Base-by-base conservation (phyloP, 164 flowering plant species). In the Akebia trifoliata region DNA sequence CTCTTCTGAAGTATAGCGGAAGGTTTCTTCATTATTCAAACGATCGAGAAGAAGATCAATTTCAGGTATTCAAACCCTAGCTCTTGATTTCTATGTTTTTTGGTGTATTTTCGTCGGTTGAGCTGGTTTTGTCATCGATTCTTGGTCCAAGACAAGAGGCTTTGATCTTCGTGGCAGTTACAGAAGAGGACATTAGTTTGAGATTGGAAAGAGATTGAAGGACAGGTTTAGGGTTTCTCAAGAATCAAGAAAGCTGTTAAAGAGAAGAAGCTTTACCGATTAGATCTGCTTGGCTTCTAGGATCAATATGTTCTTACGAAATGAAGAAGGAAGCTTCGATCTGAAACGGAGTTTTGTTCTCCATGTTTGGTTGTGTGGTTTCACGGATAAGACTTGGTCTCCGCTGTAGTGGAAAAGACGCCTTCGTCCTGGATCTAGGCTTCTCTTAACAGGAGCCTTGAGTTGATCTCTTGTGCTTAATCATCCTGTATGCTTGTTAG, bases 1-100 rank as follows among this genome's bases (percentile, higher is more conserved):
- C 22, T 24, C 21, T 15, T 48, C 24, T 9, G 14, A 24, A 12
- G 7, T 50, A 11, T 36, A 42, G 37, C 3, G 12, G 66, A 35
- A 12, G 24, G 18, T 20, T 28, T 7, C 9, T 0, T 54, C 46
- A 29, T 9, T 44, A 32, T 15, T 21, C 29, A 30, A 46, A 46
- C 18, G 40, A 45, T 47, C 28, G 29, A 30, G 59, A 34, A 54
- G 55, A 26, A 48, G 60, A 37, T 56, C 28, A 20, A 28, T 59
- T 43, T 32, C 69, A 66, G 69, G 69, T 66, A 66, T 66, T 28
- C 48, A 66, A 66, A 58, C 60, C 60, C 60, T 66, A 45, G 59
- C 52, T 59, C 32, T 59, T 59, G 64, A 59, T 59, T 65, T 59
- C 40, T 59, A 18, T 64, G 31, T 53, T 60, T 54, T 66, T 43